Evolutionary conservation across 176 grass and related monocot genomes (phyloP).

Genomic region (Otatea glauca): DNA sequence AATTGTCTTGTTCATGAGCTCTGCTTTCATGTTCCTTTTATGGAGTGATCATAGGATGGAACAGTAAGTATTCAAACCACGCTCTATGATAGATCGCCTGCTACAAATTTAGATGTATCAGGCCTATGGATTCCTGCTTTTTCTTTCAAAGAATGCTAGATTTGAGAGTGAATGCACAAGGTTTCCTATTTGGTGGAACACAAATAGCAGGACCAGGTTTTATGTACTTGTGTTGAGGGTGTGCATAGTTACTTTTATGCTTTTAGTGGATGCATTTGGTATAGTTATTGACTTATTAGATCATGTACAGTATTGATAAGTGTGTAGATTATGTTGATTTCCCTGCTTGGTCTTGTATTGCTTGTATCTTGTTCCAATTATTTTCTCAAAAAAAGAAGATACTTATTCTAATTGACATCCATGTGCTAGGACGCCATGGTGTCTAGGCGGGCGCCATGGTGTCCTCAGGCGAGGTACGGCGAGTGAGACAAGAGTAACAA

Average conservation of each 20-base stretch:
- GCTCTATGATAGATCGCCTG: background rate
- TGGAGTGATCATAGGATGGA: constrained; percentile 30
- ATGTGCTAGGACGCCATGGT: too few relatives aligned
- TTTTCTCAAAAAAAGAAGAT: background rate
- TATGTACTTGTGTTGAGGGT: background rate
- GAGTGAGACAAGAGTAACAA: too few relatives aligned
- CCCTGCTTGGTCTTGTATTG: constrained; percentile 7
- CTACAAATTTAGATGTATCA: constrained; percentile 5
- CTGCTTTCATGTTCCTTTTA: constrained; percentile 31
- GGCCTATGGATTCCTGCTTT: background rate
- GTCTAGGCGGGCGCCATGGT: too few relatives aligned
- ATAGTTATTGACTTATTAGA: background rate
- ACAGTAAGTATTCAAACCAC: constrained; percentile 22
- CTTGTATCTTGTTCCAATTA: constrained; percentile 10
- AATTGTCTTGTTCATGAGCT: background rate
- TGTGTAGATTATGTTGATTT: background rate
- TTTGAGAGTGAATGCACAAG: constrained; percentile 2
- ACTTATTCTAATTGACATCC: background rate
- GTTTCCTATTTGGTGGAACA: constrained; percentile 17
- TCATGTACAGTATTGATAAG: background rate
- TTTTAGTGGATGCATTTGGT: background rate
- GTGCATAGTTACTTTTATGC: background rate
- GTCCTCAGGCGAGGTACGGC: too few relatives aligned
- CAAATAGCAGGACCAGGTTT: background rate
- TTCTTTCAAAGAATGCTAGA: background rate